Evolutionary conservation across 768 basidiomycete species (phyloP).

Genomic region (Mrakia hoshinonis): DNA sequence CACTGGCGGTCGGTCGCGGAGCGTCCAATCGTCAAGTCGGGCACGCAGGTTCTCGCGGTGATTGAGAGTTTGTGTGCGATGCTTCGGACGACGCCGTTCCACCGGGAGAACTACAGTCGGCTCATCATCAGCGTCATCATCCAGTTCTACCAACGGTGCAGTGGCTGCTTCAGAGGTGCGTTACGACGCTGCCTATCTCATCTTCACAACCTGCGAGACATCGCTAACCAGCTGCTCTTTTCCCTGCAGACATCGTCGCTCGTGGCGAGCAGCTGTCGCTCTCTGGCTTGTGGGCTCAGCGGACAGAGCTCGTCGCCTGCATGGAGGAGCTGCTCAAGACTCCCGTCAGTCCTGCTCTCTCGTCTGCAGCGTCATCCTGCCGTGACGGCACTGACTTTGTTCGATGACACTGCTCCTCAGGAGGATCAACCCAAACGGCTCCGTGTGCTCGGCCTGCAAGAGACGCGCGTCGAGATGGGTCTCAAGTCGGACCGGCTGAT

Average conservation of each 20-base stretch:
- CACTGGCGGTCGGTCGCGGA: conserved; percentile 55
- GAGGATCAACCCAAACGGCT: conserved; percentile 29
- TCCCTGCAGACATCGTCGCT: conserved; percentile 3
- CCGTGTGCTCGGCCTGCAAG: conserved; percentile 58
- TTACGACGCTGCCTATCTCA: neutral
- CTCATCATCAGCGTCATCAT: conserved; percentile 87
- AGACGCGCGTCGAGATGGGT: conserved; percentile 67
- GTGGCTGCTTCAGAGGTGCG: conserved; percentile 69
- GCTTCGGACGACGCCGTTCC: conserved; percentile 85
- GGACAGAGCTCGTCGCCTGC: conserved; percentile 65
- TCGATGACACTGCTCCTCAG: neutral
- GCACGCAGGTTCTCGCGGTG: conserved; percentile 73
- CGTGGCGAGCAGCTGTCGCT: conserved; percentile 46
- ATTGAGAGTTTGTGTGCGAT: conserved; percentile 87
- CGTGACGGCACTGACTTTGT: neutral
- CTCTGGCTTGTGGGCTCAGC: conserved; percentile 65
- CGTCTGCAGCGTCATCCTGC: too few relatives aligned
- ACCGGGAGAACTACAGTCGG: conserved; percentile 87
- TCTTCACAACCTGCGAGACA: neutral
- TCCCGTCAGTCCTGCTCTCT: conserved; percentile 45
- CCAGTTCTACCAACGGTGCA: conserved; percentile 91
- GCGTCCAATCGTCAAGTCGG: conserved; percentile 62
- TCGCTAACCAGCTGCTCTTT: neutral
- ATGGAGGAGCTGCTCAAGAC: conserved; percentile 56
- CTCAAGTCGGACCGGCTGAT: conserved; percentile 54